Conservation (phyloP, 1,139 yeast species). For the Debaryomycetaceae sp. region DNA sequence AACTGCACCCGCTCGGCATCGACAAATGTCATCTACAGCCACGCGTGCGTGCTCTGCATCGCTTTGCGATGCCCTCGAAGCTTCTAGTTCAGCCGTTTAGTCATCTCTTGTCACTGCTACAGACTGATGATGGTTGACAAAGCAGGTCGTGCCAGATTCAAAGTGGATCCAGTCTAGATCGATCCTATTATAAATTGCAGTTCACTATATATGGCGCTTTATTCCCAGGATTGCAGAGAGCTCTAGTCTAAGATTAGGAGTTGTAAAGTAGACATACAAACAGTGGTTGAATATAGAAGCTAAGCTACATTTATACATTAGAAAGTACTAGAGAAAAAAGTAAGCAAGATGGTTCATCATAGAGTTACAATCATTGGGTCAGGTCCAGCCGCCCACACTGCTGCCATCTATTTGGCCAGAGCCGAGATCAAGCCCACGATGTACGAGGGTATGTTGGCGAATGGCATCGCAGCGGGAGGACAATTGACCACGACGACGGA, state of each 20-base stretch:
- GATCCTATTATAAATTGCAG: constrained; percentile 1
- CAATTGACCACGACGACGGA: constrained; percentile 98
- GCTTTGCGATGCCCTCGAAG: too few relatives aligned
- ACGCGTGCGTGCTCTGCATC: too few relatives aligned
- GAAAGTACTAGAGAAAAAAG: neutral
- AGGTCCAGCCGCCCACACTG: constrained; percentile 99
- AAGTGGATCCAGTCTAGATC: constrained; percentile 3
- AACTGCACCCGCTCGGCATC: too few relatives aligned
- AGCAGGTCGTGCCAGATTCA: neutral
- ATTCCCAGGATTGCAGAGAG: neutral
- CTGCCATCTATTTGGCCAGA: constrained; percentile 93
- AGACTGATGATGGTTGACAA: neutral
- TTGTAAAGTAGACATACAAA: neutral
- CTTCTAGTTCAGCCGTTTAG: too few relatives aligned
- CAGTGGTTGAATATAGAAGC: neutral
- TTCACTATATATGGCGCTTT: neutral
- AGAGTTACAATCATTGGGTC: constrained; percentile 92
- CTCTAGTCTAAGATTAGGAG: neutral
- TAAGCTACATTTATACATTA: neutral
- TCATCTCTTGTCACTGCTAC: too few relatives aligned
- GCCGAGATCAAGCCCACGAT: constrained; percentile 93
- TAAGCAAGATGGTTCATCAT: constrained; percentile 70
- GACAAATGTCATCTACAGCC: too few relatives aligned
- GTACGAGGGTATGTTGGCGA: constrained; percentile 95
- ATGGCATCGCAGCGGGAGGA: constrained; percentile 98